Evolutionary conservation across 1,284 basidiomycete species (phyloP), one percentile per base, ranked within the genome.

Genomic region (Sutorius eximius): DNA sequence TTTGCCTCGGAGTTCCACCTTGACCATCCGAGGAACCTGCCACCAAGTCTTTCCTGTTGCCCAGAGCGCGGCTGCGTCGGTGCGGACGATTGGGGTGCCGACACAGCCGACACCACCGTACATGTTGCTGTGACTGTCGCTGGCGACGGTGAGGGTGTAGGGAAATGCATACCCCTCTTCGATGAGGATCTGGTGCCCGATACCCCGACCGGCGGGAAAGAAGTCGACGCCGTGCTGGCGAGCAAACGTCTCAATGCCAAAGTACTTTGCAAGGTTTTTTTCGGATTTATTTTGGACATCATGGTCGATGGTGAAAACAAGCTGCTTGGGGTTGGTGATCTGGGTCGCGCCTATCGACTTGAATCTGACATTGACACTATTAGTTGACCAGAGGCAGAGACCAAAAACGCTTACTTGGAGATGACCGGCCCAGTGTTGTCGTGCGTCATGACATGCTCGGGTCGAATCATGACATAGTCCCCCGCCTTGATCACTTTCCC

Each of bases 31-130:
- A 7, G 96, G 96, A 27, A 99, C 91, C 77, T 99, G 96, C 97
- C 96, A 99, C 96, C 96, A 99, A 5, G 97, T 99, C 74, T 94
- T 94, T 41, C 96, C 94, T 0, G 97, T 99, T 3, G 97, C 95
- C 96, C 96, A 99, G 18, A 99, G 86, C 2, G 96, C 95, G 0
- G 93, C 93, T 18, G 93, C 92, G 62, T 95, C 93, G 20, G 92
- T 95, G 43, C 93, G 83, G 5, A 95, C 96, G 61, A 99, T 97
- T 2, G 96, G 95, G 0, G 96, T 99, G 9, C 96, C 96, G 7
- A 99, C 85, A 66, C 95, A 97, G 3, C 95, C 96, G 1, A 99
- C 92, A 49, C 96, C 96, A 30, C 96, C 96, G 68, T 99, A 99
- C 91, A 97, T 97, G 73, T 99, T 99, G 63, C 90, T 94, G 73